These are phyloP conservation scores for Limonium bicolor DNA, from an alignment of 148 eudicot genomes.

Conservation along the genomic window DNA sequence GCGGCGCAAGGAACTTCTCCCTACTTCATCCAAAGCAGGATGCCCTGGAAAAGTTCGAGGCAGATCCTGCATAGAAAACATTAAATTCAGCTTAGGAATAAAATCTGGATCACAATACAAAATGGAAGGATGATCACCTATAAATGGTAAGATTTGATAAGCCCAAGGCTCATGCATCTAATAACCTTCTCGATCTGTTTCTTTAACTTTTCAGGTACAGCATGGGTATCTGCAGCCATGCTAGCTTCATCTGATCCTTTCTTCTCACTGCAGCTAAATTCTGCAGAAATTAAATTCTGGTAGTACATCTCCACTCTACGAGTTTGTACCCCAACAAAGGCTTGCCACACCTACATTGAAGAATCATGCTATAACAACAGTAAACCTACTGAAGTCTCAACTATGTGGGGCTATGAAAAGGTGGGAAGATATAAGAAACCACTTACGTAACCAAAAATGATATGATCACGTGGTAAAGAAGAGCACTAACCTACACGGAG, in stretches of 20 bases:
- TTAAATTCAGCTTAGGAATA: slow-evolving; percentile 32
- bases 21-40: slow-evolving; percentile 84
- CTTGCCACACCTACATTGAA: slow-evolving; percentile 71
- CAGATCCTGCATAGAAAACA: slow-evolving; percentile 59
- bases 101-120: slow-evolving; percentile 15
- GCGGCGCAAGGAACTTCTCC: slow-evolving; percentile 75
- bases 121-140: slow-evolving; percentile 53
- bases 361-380: neutral
- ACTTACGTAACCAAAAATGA: too few species aligned
- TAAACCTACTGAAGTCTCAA: neutral
- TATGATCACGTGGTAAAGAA: too few species aligned
- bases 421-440: neutral
- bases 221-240: slow-evolving; percentile 5
- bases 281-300: slow-evolving; percentile 49
- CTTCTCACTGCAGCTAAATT: slow-evolving; percentile 17
- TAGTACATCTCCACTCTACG: slow-evolving; percentile 64
- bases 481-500: too few species aligned
- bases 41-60: slow-evolving; percentile 95
- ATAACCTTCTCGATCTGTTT: slow-evolving; percentile 99
- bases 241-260: slow-evolving; percentile 4
- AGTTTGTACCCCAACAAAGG: slow-evolving; percentile 66
- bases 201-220: slow-evolving; percentile 42
- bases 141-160: slow-evolving; percentile 50
- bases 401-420: too few species aligned
- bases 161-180: slow-evolving; percentile 58